phyloP scores from a whole-genome alignment of 192 early-diverging fungal species.

The Coemansia furcata region DNA sequence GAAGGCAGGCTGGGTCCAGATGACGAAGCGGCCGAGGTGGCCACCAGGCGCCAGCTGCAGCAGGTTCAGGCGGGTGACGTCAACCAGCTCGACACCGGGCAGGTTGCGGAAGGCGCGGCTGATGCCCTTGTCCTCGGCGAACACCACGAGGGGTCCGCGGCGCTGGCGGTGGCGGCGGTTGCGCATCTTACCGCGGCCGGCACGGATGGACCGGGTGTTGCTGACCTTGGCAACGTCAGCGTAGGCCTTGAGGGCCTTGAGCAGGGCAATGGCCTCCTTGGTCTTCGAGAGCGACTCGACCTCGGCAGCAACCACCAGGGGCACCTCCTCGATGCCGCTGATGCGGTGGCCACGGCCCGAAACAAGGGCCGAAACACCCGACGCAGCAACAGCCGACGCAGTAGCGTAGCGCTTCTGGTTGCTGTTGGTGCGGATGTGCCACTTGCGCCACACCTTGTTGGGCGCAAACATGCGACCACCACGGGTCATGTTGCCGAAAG shows the following conservation, averaged over 20 bases:
- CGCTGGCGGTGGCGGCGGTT: conserved; percentile 96
- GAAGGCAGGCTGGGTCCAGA: conserved; percentile 97
- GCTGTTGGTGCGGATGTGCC: conserved; percentile 98
- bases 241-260: conserved; percentile 92
- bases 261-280: conserved; percentile 87
- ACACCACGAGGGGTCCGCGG: conserved; percentile 95
- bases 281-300: conserved; percentile 86
- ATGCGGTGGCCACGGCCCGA: conserved; percentile 97
- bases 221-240: conserved; percentile 92
- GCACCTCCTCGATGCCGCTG: conserved; percentile 88
- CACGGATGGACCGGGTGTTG: conserved; percentile 93
- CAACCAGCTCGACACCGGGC: conserved; percentile 94
- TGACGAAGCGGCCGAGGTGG: conserved; percentile 98
- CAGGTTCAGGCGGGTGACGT: conserved; percentile 90
- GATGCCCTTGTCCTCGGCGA: conserved; percentile 91
- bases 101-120: conserved; percentile 97
- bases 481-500: conserved; percentile 99
- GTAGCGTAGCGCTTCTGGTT: conserved; percentile 98
- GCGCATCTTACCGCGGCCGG: conserved; percentile 95
- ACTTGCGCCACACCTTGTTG: conserved; percentile 99
- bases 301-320: conserved; percentile 80
- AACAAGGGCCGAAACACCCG: conserved; percentile 86
- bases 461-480: conserved; percentile 99
- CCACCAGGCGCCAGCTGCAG: conserved; percentile 98
- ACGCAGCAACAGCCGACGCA: conserved; percentile 94